A percentile compares a stretch with the other conserved stretches of the same genome.
Evolutionary conservation across 2,329 filamentous ascomycete species (phyloP).

Genomic region (Hymenoscyphus linearis): DNA sequence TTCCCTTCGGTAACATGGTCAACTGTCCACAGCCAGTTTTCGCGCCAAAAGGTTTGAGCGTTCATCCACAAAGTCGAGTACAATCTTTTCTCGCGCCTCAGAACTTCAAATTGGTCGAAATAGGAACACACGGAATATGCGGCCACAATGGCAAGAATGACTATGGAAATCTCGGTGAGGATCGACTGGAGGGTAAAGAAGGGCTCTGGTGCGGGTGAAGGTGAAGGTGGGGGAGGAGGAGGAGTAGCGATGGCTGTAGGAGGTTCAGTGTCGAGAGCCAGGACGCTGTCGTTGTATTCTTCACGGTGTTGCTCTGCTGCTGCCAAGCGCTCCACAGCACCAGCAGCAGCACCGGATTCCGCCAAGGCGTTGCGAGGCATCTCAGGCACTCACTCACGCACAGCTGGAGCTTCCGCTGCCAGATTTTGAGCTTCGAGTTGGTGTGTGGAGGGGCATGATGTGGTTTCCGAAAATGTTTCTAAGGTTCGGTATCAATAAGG

Average conservation of each 20-base stretch:
- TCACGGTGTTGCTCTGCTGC: background rate
- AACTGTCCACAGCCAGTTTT: constrained; percentile 30
- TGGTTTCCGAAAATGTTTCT: background rate
- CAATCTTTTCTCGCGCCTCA: background rate
- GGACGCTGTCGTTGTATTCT: background rate
- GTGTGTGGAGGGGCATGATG: background rate
- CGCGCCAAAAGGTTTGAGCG: constrained; percentile 29
- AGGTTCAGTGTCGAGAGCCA: background rate
- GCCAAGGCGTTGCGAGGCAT: background rate
- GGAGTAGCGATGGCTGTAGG: background rate
- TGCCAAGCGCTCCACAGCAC: background rate
- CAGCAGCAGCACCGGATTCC: background rate
- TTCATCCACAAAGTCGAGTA: constrained; percentile 29
- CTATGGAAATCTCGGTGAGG: background rate
- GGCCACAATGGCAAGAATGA: background rate
- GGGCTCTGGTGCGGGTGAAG: background rate
- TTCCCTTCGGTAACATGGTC: constrained; percentile 31
- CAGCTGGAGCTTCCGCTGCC: background rate
- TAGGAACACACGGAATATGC: background rate
- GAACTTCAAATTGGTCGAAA: background rate
- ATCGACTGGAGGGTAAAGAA: background rate
- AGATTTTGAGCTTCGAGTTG: background rate
- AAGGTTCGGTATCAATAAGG: too few species aligned
- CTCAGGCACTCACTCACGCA: background rate
- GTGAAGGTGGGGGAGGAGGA: background rate